These are phyloP conservation scores for Trichosporon inkin DNA, from an alignment of 1,284 basidiomycete genomes.

Conservation along the genomic window DNA sequence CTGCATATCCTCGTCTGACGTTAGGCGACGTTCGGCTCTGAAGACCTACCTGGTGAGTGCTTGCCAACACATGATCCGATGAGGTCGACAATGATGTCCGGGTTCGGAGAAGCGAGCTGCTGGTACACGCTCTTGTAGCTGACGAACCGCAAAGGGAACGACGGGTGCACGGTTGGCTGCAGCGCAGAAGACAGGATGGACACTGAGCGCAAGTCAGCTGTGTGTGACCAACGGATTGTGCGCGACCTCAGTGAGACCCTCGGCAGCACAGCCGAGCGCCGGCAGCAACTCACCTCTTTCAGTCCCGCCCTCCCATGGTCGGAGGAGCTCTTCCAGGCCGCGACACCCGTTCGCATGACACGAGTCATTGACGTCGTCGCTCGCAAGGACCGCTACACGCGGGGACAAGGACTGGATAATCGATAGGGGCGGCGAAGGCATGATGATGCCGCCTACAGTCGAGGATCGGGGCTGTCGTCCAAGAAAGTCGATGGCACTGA, in stretches of 20 bases:
- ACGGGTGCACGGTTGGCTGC: constrained; percentile 46
- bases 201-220: constrained; percentile 29
- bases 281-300: constrained; percentile 42
- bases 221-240: not conserved
- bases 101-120: constrained; percentile 34
- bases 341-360: constrained; percentile 48
- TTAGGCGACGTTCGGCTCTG: not conserved
- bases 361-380: constrained; percentile 44
- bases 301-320: constrained; percentile 48
- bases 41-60: constrained; percentile 14
- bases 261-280: not conserved
- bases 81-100: constrained; percentile 48
- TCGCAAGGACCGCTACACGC: constrained; percentile 47
- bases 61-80: constrained; percentile 31
- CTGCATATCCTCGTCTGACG: constrained; percentile 43
- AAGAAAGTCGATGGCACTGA: not conserved
- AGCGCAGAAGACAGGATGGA: constrained; percentile 47
- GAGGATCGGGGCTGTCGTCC: not conserved
- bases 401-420: constrained; percentile 49
- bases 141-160: constrained; percentile 48
- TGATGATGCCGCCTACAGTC: constrained; percentile 15
- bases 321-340: constrained; percentile 48
- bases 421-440: constrained; percentile 47
- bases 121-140: constrained; percentile 41
- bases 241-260: not conserved